Evolutionary conservation across 345 rosid species (phyloP).

Genomic region (Dipteronia sinensis): DNA sequence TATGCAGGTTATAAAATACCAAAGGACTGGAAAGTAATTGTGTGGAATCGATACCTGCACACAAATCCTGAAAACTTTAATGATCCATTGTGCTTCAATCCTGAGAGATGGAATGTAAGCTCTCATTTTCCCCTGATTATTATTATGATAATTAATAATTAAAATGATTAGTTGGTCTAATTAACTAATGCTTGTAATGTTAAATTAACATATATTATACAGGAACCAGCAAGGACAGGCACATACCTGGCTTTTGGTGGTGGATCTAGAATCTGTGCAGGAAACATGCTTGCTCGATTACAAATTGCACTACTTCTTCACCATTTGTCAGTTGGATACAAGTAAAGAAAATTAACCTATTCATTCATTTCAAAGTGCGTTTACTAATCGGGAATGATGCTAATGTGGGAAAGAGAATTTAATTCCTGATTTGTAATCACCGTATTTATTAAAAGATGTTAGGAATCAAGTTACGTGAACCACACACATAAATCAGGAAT

Average conservation of each 20-base stretch:
- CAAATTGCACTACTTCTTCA: conserved; percentile 43
- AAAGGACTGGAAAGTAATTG: conserved; percentile 40
- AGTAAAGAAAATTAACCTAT: conserved; percentile 15
- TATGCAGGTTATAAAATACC: conserved; percentile 43
- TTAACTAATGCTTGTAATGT: background rate
- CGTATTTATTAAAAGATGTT: no score
- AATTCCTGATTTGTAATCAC: no score
- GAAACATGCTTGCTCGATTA: conserved; percentile 48
- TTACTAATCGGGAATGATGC: no score
- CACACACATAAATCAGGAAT: no score
- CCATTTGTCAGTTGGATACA: conserved; percentile 48
- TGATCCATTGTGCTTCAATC: conserved; percentile 44
- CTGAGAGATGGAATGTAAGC: conserved; percentile 48
- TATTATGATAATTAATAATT: no score
- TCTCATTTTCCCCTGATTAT: background rate
- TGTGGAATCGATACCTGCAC: conserved; percentile 43
- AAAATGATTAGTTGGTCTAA: no score
- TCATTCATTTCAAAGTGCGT: no score
- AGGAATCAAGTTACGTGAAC: no score
- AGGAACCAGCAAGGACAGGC: conserved; percentile 35
- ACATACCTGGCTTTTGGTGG: conserved; percentile 42
- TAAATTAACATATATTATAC: no score
- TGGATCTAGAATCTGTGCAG: conserved; percentile 40
- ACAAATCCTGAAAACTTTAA: conserved; percentile 32
- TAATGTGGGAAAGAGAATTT: no score